phyloP scores from a whole-genome alignment of 441 rosid genomes.

The Erodium moschatum region DNA sequence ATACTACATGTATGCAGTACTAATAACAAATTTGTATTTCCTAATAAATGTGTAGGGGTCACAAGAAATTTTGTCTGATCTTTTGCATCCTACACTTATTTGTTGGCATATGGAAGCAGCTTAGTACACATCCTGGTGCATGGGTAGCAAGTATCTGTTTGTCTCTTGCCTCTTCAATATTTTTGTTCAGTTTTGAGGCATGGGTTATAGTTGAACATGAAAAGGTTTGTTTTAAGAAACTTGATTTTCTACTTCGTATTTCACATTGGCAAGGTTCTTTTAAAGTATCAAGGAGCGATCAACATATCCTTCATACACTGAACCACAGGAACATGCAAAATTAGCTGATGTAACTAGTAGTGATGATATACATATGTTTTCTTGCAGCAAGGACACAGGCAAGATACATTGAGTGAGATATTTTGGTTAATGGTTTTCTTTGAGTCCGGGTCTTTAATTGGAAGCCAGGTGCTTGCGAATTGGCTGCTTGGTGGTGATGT shows the following conservation, averaged over 20 bases:
- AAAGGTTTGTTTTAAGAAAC: conserved; percentile 42
- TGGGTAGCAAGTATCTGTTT: conserved; percentile 53
- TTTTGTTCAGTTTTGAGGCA: conserved; percentile 73
- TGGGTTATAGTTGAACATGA: conserved; percentile 75
- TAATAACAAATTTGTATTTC: conserved; percentile 4
- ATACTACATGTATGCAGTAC: conserved; percentile 8
- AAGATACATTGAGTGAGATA: conserved; percentile 57
- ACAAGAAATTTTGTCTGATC: conserved; percentile 58
- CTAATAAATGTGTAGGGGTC: conserved; percentile 42
- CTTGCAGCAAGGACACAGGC: conserved; percentile 70
- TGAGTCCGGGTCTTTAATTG: conserved; percentile 64
- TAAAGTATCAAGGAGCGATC: conserved; percentile 10
- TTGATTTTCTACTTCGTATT: neutral
- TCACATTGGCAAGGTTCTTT: neutral
- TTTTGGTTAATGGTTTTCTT: conserved; percentile 87
- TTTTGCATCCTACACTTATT: conserved; percentile 61
- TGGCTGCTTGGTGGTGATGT: conserved; percentile 45
- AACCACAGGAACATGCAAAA: neutral
- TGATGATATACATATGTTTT: conserved; percentile 9
- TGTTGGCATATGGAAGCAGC: conserved; percentile 66
- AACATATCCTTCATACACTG: neutral
- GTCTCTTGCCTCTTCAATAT: conserved; percentile 60
- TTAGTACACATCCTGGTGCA: conserved; percentile 39
- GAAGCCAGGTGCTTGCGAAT: conserved; percentile 69
- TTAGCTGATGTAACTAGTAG: neutral